phyloP scores from a whole-genome alignment of 768 basidiomycete species.

The Amanita pallidorosea region DNA sequence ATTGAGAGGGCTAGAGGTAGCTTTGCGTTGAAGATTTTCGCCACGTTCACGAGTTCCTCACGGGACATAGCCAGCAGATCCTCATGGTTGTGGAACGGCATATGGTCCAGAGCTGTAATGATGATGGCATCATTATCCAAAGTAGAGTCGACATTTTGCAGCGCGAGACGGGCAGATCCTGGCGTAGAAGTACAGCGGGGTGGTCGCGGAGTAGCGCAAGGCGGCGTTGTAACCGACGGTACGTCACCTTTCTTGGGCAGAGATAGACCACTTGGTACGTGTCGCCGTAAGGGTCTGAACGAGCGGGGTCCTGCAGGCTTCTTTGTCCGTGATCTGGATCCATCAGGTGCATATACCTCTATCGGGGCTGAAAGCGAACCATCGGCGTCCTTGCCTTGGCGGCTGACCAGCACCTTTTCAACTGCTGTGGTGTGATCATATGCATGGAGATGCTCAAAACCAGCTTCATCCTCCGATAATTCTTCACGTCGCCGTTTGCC shows the following conservation, averaged over 20 bases:
- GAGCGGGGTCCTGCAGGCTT: slow-evolving; percentile 2
- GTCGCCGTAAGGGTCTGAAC: not conserved
- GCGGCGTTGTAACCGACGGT: not conserved
- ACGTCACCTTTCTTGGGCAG: not conserved
- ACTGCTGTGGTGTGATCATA: not conserved
- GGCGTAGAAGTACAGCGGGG: not conserved
- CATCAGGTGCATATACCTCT: not conserved
- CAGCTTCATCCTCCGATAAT: slow-evolving; percentile 5
- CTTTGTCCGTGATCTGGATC: not conserved
- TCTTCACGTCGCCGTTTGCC: slow-evolving; percentile 18
- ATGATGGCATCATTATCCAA: slow-evolving; percentile 42
- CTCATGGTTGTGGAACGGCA: slow-evolving; percentile 68
- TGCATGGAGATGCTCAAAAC: slow-evolving; percentile 4
- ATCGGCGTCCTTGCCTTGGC: not conserved
- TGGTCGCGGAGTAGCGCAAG: slow-evolving; percentile 2
- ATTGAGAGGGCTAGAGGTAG: slow-evolving; percentile 45
- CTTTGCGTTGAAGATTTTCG: slow-evolving; percentile 40
- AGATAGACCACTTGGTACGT: not conserved
- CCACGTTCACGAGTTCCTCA: slow-evolving; percentile 40
- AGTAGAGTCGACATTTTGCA: slow-evolving; percentile 49
- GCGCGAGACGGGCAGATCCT: slow-evolving; percentile 31
- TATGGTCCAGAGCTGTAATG: slow-evolving; percentile 45
- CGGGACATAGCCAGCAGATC: slow-evolving; percentile 59
- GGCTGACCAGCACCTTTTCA: not conserved
- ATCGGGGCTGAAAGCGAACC: not conserved